These are phyloP conservation scores for Schizochytrium sp. DNA, from an alignment of 108 stramenopile species.

Conservation along the genomic window DNA sequence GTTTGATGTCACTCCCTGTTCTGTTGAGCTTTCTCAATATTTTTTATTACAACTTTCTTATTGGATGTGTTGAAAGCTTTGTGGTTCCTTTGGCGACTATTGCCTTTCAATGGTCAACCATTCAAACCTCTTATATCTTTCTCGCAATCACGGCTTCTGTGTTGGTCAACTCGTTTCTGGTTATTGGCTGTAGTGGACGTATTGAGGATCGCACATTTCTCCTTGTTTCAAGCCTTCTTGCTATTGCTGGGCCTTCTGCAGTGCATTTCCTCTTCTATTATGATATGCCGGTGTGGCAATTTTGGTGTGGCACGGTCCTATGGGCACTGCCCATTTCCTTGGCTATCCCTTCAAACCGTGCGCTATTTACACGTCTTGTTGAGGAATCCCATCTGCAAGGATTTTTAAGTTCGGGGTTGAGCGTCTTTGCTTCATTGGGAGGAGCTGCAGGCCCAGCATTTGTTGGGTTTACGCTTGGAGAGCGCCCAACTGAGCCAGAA, in stretches of 20 bases:
- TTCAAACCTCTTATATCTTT: conserved; percentile 32
- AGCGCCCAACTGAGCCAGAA: conserved; percentile 18
- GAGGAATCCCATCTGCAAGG: conserved; percentile 33
- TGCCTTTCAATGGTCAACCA: conserved; percentile 35
- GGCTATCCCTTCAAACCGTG: conserved; percentile 4
- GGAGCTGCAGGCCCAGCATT: neutral
- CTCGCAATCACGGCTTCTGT: neutral
- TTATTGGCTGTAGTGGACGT: neutral
- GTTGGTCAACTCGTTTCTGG: conserved; percentile 10
- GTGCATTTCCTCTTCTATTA: conserved; percentile 30
- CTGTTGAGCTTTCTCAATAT: conserved; percentile 9
- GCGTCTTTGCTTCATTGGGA: conserved; percentile 46
- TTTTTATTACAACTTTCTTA: conserved; percentile 21
- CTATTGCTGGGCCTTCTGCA: neutral
- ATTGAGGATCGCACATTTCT: conserved; percentile 12
- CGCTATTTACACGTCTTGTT: conserved; percentile 3
- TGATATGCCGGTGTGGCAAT: conserved; percentile 40
- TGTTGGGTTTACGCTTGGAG: conserved; percentile 20
- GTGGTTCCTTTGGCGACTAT: conserved; percentile 3
- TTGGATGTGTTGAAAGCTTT: conserved; percentile 27
- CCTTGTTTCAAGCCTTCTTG: neutral
- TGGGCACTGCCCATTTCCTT: conserved; percentile 50
- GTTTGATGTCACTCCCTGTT: neutral
- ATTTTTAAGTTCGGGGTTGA: neutral
- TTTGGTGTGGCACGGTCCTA: neutral